Percentiles rank a stretch among this genome's conserved stretches.
Conservation (phyloP, 2,329 filamentous ascomycete genomes). For the Cladophialophora carrionii region DNA sequence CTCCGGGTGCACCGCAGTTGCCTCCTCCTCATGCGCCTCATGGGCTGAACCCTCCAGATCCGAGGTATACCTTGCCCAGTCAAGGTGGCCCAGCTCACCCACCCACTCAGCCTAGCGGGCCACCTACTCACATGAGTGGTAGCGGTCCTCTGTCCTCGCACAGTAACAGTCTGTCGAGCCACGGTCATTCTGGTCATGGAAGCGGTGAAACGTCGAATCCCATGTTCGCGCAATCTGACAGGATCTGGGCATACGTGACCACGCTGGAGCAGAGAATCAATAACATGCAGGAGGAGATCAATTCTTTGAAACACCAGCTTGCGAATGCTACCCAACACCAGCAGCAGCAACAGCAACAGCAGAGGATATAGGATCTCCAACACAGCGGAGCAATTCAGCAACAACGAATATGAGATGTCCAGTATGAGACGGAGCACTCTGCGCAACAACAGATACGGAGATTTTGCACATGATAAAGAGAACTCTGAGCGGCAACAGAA, state of each 20-base stretch:
- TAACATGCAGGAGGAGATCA: conserved; percentile 49
- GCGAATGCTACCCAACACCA: conserved; percentile 36
- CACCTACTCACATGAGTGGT: conserved; percentile 44
- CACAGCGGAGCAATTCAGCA: not conserved
- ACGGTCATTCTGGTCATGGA: conserved; percentile 40
- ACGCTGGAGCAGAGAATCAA: conserved; percentile 49
- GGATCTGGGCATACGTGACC: conserved; percentile 51
- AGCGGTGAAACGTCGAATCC: conserved; percentile 39
- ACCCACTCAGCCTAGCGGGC: conserved; percentile 41
- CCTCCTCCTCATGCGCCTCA: conserved; percentile 50
- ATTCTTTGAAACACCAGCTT: conserved; percentile 47
- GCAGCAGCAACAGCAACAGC: conserved; percentile 26
- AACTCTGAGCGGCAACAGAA: not conserved
- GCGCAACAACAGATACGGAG: not conserved
- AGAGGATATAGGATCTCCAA: conserved; percentile 12
- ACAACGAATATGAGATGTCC: not conserved
- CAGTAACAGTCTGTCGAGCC: conserved; percentile 42
- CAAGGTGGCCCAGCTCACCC: conserved; percentile 43
- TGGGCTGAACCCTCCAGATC: conserved; percentile 48
- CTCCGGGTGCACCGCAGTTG: conserved; percentile 49
- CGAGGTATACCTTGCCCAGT: conserved; percentile 49
- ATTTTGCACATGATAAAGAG: not conserved
- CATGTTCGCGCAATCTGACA: conserved; percentile 43
- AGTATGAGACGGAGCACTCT: not conserved
- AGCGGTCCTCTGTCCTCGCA: conserved; percentile 38